Evolutionary conservation across 129 eudicot species (phyloP).

Genomic region (Flaveria ramosissima): DNA sequence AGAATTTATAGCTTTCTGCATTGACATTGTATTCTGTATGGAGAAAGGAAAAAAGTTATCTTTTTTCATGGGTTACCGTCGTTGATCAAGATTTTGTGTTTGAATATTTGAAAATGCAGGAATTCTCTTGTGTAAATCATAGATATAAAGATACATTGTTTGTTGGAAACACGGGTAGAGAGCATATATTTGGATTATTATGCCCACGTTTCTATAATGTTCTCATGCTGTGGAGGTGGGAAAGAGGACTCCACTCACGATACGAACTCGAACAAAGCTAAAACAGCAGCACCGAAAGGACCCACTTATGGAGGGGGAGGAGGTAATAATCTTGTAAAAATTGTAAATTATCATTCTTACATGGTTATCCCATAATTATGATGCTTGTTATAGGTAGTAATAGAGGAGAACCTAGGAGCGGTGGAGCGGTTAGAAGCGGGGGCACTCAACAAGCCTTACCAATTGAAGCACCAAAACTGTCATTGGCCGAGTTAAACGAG

Average conservation of each 20-base stretch:
- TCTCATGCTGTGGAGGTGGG: constrained; percentile 66
- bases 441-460: constrained; percentile 43
- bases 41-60: not conserved
- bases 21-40: not conserved
- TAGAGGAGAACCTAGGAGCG: constrained; percentile 61
- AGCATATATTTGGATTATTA: constrained; percentile 24
- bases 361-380: not conserved
- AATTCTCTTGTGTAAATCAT: constrained; percentile 5
- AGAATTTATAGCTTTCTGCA: not conserved
- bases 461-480: constrained; percentile 49
- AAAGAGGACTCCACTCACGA: constrained; percentile 53
- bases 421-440: constrained; percentile 41
- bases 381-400: constrained; percentile 45
- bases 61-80: not conserved
- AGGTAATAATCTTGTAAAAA: not conserved
- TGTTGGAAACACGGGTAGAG: not conserved
- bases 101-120: constrained; percentile 22
- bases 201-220: constrained; percentile 47
- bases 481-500: constrained; percentile 49
- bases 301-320: constrained; percentile 53
- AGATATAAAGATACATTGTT: not conserved
- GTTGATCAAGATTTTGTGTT: constrained; percentile 15
- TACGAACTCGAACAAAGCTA: constrained; percentile 43
- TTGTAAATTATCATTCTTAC: not conserved
- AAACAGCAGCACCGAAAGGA: constrained; percentile 61